Conservation (phyloP, 495 filamentous ascomycete genomes). For the Tetracladium marchalianum region DNA sequence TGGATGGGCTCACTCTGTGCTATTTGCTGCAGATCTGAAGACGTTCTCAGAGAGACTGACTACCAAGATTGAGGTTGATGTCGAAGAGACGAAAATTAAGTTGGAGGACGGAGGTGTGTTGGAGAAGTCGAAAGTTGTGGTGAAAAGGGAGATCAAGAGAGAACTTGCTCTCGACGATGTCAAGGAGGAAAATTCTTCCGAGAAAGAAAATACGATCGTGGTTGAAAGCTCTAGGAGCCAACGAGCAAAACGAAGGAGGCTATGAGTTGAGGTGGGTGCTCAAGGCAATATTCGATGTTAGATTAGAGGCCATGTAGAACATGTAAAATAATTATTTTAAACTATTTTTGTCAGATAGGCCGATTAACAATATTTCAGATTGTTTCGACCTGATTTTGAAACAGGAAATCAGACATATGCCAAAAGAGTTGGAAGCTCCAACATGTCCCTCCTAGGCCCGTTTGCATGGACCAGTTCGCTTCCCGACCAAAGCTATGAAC, state of each 20-base stretch:
- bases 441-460: no score
- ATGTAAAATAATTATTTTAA: no score
- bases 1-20: slow-evolving; percentile 93
- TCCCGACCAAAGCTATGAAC: no score
- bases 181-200: slow-evolving; percentile 8
- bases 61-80: slow-evolving; percentile 40
- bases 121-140: slow-evolving; percentile 10
- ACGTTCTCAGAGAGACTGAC: slow-evolving; percentile 63
- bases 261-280: not conserved
- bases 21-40: slow-evolving; percentile 90
- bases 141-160: slow-evolving; percentile 8
- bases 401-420: no score
- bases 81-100: slow-evolving; percentile 25
- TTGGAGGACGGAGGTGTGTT: slow-evolving; percentile 14
- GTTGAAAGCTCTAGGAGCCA: slow-evolving; percentile 11
- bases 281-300: no score
- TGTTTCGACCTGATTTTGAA: no score
- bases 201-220: slow-evolving; percentile 15
- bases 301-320: no score
- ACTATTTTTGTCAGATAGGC: no score
- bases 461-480: no score
- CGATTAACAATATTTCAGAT: no score
- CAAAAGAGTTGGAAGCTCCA: no score
- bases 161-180: slow-evolving; percentile 11
- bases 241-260: slow-evolving; percentile 12